These are phyloP conservation scores for Lachnellula willkommii DNA, from an alignment of 2,329 filamentous ascomycete species.

Conservation along the genomic window DNA sequence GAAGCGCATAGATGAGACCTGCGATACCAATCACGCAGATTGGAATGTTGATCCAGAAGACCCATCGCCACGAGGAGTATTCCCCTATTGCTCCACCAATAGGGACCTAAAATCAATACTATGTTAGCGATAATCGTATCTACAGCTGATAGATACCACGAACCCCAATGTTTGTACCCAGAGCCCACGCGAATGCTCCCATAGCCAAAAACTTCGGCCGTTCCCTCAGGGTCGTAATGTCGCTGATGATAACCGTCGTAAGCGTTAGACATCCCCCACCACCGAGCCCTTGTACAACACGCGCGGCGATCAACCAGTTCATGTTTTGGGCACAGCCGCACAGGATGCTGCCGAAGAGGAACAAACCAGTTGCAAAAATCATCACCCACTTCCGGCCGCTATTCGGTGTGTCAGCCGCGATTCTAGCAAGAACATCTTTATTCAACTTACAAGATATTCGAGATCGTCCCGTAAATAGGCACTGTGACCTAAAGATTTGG, in stretches of 20 bases:
- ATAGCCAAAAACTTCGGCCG: constrained; percentile 39
- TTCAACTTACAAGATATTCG: constrained; percentile 14
- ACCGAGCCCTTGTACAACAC: constrained; percentile 38
- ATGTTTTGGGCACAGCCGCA: constrained; percentile 13
- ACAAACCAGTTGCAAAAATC: constrained; percentile 10
- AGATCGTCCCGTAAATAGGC: constrained; percentile 14
- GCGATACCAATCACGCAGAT: constrained; percentile 7
- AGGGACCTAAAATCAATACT: constrained; percentile 2
- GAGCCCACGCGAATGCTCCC: constrained; percentile 18
- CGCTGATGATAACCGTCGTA: constrained; percentile 43
- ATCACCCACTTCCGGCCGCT: constrained; percentile 14
- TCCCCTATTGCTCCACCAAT: constrained; percentile 45
- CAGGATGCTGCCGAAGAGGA: constrained; percentile 14
- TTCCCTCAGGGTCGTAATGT: constrained; percentile 44
- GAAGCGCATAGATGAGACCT: constrained; percentile 8
- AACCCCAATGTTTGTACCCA: constrained; percentile 15
- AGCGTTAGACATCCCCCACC: constrained; percentile 42
- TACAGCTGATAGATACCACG: neutral
- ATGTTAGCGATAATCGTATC: neutral
- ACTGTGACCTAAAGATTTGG: constrained; percentile 1
- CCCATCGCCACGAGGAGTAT: constrained; percentile 30
- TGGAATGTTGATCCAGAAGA: constrained; percentile 21
- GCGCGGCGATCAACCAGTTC: constrained; percentile 13
- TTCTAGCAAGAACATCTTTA: neutral
- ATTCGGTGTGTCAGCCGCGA: neutral